A percentile compares a stretch with the other conserved stretches of the same genome.
Evolutionary conservation across 257 asterid species (phyloP).

Genomic region (Nicotiana otophora): DNA sequence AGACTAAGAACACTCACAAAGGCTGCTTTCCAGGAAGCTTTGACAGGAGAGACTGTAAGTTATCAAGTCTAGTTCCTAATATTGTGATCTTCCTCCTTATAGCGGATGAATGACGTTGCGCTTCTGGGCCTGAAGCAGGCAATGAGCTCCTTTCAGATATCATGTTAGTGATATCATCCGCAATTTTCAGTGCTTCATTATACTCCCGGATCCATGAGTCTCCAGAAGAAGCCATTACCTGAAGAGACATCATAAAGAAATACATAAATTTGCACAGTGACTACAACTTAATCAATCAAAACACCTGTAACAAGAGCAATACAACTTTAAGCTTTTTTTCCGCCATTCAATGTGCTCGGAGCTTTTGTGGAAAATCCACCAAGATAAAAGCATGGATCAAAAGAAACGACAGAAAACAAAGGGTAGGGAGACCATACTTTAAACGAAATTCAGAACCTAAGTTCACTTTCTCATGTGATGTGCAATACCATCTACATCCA

Average conservation of each 20-base stretch:
- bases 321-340: neutral
- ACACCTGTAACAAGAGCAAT: neutral
- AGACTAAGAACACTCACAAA: slow-evolving; percentile 42
- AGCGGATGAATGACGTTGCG: slow-evolving; percentile 80
- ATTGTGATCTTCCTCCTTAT: slow-evolving; percentile 92
- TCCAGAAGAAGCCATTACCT: slow-evolving; percentile 68
- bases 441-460: neutral
- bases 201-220: slow-evolving; percentile 94
- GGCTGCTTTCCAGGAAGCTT: slow-evolving; percentile 62
- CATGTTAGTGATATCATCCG: slow-evolving; percentile 81
- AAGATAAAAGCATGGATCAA: neutral
- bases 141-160: slow-evolving; percentile 72
- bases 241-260: neutral
- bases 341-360: neutral
- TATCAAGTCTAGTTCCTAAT: slow-evolving; percentile 74
- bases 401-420: neutral
- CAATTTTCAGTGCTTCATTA: slow-evolving; percentile 80
- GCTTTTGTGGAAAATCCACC: neutral
- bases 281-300: neutral
- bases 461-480: neutral
- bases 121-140: slow-evolving; percentile 67
- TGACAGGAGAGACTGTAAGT: slow-evolving; percentile 53
- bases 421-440: neutral
- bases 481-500: neutral
- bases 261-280: neutral